A percentile compares a stretch with the other conserved stretches of the same genome.
Conservation (phyloP, 2,329 filamentous ascomycete species). For the Aspergillus oerlinghausenensis region DNA sequence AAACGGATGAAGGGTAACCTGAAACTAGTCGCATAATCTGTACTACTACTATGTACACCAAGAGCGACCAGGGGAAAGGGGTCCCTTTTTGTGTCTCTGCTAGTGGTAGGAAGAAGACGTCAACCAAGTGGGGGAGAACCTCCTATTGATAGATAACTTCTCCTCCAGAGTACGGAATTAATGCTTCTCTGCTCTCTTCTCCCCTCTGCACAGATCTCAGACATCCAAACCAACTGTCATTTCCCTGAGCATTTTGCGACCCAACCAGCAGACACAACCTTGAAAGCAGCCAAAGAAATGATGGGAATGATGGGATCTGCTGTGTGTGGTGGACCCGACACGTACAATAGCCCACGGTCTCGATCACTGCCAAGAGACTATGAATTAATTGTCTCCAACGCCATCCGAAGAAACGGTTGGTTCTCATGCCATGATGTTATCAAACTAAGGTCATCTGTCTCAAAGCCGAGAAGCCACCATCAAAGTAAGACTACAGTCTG, state of each 20-base stretch:
- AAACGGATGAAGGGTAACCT: background rate
- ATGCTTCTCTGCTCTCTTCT: background rate
- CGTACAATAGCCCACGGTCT: background rate
- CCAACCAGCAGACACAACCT: background rate
- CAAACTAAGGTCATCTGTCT: background rate
- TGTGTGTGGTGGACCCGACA: background rate
- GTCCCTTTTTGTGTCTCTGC: background rate
- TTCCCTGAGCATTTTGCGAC: background rate
- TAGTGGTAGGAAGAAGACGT: background rate
- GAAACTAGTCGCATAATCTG: background rate
- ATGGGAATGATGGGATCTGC: background rate
- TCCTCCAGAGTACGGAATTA: background rate
- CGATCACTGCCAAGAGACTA: constrained; percentile 2
- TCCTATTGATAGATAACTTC: background rate
- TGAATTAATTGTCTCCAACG: background rate
- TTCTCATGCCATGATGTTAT: background rate
- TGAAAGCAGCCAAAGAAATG: background rate
- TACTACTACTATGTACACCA: too few relatives aligned
- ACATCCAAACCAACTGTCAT: background rate
- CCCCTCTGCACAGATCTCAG: background rate
- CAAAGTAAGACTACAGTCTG: background rate
- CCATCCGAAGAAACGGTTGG: background rate
- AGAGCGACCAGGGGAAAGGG: background rate
- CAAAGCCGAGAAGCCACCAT: background rate
- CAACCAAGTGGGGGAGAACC: background rate